These are phyloP conservation scores for Macadamia tetraphylla DNA, from an alignment of 164 flowering plant species.

Conservation along the genomic window DNA sequence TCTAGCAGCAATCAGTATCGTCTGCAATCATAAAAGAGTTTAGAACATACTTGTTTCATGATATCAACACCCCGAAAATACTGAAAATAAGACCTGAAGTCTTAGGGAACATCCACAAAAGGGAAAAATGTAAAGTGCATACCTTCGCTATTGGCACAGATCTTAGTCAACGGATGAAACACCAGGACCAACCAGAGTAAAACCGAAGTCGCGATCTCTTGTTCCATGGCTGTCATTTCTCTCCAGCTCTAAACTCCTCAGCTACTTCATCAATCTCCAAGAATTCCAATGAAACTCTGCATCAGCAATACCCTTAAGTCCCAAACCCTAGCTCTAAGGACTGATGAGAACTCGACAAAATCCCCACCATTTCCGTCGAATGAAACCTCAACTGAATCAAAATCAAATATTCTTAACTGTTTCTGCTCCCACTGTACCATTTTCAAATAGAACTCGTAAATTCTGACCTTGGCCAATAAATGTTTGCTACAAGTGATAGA, in stretches of 20 bases:
- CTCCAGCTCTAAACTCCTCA: slow-evolving; percentile 5
- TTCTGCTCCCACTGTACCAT: too few relatives aligned
- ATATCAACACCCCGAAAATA: neutral
- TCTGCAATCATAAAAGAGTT: neutral
- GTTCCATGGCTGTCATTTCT: slow-evolving; percentile 20
- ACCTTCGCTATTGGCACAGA: slow-evolving; percentile 31
- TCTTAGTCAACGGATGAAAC: slow-evolving; percentile 23
- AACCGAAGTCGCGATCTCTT: slow-evolving; percentile 10
- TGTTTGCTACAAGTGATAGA: too few relatives aligned
- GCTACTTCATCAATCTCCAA: slow-evolving; percentile 6
- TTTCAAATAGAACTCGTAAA: too few relatives aligned
- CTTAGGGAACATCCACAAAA: neutral
- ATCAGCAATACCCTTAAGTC: slow-evolving; percentile 10
- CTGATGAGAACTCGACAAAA: slow-evolving; percentile 3
- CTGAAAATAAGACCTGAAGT: neutral
- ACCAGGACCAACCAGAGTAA: slow-evolving; percentile 25
- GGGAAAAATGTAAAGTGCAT: neutral
- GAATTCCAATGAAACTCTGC: neutral
- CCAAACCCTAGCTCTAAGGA: slow-evolving; percentile 14
- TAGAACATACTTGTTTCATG: neutral
- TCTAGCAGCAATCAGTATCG: neutral
- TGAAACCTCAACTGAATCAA: slow-evolving; percentile 4
- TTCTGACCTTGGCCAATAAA: too few relatives aligned
- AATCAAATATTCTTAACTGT: neutral
- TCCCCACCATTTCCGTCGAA: slow-evolving; percentile 18